Percentiles rank a stretch among this genome's conserved stretches.
phyloP scores from a whole-genome alignment of 768 basidiomycete species.

The Clitopilus hobsonii region DNA sequence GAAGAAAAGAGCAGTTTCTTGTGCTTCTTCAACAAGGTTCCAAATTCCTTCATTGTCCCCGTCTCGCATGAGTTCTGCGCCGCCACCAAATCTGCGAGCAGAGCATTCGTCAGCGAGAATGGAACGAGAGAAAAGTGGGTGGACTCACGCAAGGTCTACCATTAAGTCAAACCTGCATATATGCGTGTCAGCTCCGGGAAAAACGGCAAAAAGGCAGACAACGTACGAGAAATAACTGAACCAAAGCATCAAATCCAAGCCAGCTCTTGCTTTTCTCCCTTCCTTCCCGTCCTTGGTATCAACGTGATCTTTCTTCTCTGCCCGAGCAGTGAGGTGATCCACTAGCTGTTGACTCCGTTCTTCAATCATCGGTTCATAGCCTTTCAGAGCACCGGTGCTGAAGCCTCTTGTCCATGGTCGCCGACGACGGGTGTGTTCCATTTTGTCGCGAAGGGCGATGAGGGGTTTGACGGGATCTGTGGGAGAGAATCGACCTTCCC shows the following conservation, averaged over 20 bases:
- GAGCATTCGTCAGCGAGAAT: not conserved
- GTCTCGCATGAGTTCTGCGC: constrained; percentile 26
- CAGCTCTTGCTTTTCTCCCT: too few species aligned
- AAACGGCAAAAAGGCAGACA: not conserved
- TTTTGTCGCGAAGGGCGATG: constrained; percentile 14
- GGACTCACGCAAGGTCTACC: constrained; percentile 30
- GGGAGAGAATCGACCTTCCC: constrained; percentile 31
- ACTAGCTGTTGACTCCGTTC: constrained; percentile 20
- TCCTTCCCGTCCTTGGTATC: too few species aligned
- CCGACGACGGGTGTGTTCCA: constrained; percentile 27
- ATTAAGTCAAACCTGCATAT: constrained; percentile 33
- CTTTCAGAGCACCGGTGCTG: constrained; percentile 25
- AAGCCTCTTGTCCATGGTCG: constrained; percentile 32
- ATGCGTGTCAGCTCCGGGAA: not conserved
- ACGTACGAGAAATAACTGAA: constrained; percentile 27
- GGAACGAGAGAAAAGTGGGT: not conserved
- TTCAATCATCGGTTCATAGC: constrained; percentile 23
- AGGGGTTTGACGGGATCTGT: constrained; percentile 16
- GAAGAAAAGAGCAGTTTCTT: constrained; percentile 38
- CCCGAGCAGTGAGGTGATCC: constrained; percentile 13
- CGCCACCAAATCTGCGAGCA: constrained; percentile 12
- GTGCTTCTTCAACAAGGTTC: constrained; percentile 37
- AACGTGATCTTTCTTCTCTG: too few species aligned
- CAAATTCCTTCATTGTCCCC: constrained; percentile 39
- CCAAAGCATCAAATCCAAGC: constrained; percentile 21